Conservation (phyloP, 345 rosid species). For the Chamaenerion angustifolium region DNA sequence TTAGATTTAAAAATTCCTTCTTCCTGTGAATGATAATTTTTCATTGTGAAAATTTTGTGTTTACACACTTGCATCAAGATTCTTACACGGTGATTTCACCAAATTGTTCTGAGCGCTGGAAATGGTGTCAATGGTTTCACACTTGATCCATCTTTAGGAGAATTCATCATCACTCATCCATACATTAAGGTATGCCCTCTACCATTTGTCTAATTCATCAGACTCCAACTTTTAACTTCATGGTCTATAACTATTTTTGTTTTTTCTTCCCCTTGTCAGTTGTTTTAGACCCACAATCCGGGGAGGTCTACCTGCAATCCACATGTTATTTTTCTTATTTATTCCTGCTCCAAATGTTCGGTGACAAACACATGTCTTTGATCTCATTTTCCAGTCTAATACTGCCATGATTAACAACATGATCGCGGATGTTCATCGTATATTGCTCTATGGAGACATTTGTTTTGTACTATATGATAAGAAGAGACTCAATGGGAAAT, state of each 20-base stretch:
- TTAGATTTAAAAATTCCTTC: no score
- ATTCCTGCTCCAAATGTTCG: no score
- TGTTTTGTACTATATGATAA: constrained; percentile 94
- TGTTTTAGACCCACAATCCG: no score
- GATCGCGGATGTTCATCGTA: constrained; percentile 99
- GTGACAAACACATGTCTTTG: no score
- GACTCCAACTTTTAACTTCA: no score
- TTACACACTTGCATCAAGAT: neutral
- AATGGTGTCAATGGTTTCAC: constrained; percentile 89
- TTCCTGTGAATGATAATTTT: neutral
- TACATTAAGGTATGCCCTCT: constrained; percentile 51
- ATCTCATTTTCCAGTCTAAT: no score
- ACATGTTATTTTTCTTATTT: no score
- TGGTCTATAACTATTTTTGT: no score
- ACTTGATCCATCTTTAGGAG: constrained; percentile 96
- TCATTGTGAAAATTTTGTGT: neutral
- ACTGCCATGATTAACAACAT: constrained; percentile 25
- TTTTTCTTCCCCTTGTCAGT: no score
- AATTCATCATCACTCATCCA: constrained; percentile 94
- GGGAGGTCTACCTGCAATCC: no score
- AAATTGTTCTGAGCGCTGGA: constrained; percentile 92
- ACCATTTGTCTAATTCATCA: no score
- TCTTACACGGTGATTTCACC: constrained; percentile 4
- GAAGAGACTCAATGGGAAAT: constrained; percentile 85
- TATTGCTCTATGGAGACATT: constrained; percentile 84